phyloP scores from a whole-genome alignment of 768 basidiomycete genomes.

The Leccinum subtestaceum region DNA sequence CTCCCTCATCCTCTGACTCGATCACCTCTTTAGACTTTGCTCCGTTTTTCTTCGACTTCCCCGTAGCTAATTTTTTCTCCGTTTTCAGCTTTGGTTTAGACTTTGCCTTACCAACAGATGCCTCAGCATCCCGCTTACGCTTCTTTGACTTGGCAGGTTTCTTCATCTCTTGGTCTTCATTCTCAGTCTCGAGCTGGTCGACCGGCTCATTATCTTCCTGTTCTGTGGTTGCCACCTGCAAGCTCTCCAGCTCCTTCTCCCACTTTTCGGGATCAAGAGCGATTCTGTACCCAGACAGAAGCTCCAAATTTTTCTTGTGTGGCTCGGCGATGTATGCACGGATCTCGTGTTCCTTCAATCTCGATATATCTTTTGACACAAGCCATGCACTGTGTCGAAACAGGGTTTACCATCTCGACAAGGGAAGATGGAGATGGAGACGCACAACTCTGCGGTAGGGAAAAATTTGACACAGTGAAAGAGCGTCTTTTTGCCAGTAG shows the following conservation, averaged over 20 bases:
- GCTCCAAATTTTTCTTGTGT: constrained; percentile 71
- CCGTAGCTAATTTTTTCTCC: constrained; percentile 31
- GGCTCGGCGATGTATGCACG: constrained; percentile 77
- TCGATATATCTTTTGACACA: constrained; percentile 75
- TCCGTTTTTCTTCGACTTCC: constrained; percentile 53
- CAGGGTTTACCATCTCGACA: constrained; percentile 8
- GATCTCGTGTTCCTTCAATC: constrained; percentile 77
- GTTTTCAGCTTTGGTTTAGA: constrained; percentile 47
- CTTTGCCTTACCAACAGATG: constrained; percentile 37
- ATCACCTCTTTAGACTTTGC: constrained; percentile 59
- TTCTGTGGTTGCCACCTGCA: constrained; percentile 37
- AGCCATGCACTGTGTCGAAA: constrained; percentile 71
- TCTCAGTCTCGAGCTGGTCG: constrained; percentile 60
- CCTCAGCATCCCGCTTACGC: constrained; percentile 64
- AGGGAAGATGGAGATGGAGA: constrained; percentile 24
- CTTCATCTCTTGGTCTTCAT: constrained; percentile 50
- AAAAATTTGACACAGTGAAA: constrained; percentile 86
- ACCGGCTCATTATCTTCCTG: constrained; percentile 59
- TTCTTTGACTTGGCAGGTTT: constrained; percentile 47
- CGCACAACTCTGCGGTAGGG: constrained; percentile 92
- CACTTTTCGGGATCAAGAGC: constrained; percentile 71
- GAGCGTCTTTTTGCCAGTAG: constrained; percentile 64
- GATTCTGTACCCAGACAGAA: constrained; percentile 73
- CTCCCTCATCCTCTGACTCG: constrained; percentile 64
- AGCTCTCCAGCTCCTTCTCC: constrained; percentile 46